Evolutionary conservation across 768 basidiomycete species (phyloP), one percentile per base, ranked within the genome.

Genomic region (Erythrobasidium yunnanense): DNA sequence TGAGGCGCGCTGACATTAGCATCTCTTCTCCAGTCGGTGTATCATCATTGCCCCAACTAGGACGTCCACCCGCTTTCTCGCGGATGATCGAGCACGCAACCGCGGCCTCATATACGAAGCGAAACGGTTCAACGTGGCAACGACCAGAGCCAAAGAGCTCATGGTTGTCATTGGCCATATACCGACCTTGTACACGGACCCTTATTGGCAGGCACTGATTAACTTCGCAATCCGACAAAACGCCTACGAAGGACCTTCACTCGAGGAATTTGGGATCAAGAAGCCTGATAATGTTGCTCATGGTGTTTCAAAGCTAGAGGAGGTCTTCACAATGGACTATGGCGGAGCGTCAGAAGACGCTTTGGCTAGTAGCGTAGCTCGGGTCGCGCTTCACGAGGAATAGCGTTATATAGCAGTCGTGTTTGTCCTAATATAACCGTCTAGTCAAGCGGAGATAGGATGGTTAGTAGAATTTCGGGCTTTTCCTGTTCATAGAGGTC

Each of bases 91-190:
- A n/a, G 29, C 63, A 22, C 69, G 70, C 8, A 73, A 71, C 25
- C 74, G 76, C 57, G 77, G 77, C 1, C 56, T 78, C n/a, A 72
- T 75, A 5, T 70, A 71, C 51, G 76, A 77, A 55, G 72, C 73
- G 8, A 74, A 75, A 55, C 68, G 77, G 17, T 76, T 77, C 73
- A 78, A 78, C 66, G 77, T 78, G 30, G 75, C 76, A 27, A 76
- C 76, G 57, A 78, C 76, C 0, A 70, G 77, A 25, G 76, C 76
- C 1, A 77, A 77, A 55, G 76, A 77, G 68, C 56, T 77, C 1
- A 66, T 78, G 25, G 55, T 78, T 35, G 67, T 77, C 22, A 66
- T 78, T 6, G 77, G 77, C 0, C 76, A 76, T 68, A 73, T 72
- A 0, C 69, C 74, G 20, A 70, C 72, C 20, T 25, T 56, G 17